These are phyloP conservation scores for Eutrema japonicum DNA, from an alignment of 345 rosid genomes.

Conservation along the genomic window DNA sequence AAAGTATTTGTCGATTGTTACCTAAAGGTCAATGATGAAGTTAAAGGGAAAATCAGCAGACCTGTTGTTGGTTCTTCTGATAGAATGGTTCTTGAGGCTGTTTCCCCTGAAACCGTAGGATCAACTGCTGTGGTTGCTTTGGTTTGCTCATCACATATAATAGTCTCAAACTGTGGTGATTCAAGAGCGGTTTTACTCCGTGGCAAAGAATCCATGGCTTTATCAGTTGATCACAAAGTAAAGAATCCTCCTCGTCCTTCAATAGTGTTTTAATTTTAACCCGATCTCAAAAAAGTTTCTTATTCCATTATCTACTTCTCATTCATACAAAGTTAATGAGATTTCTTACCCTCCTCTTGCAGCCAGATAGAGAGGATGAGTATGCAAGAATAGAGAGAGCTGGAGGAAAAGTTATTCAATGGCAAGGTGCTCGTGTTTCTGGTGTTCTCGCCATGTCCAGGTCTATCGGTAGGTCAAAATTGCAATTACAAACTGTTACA, in stretches of 20 bases:
- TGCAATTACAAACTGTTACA: constrained; percentile 15
- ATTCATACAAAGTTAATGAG: constrained; percentile 14
- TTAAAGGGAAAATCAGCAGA: constrained; percentile 63
- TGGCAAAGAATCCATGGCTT: constrained; percentile 77
- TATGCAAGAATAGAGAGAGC: constrained; percentile 86
- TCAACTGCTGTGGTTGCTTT: constrained; percentile 95
- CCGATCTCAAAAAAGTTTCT: constrained; percentile 15
- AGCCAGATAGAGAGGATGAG: constrained; percentile 90
- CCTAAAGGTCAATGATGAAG: constrained; percentile 76
- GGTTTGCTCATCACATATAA: constrained; percentile 86
- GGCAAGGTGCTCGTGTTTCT: constrained; percentile 92
- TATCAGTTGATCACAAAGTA: constrained; percentile 93
- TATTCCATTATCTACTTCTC: neutral
- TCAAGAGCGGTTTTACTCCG: constrained; percentile 90
- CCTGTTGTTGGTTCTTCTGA: constrained; percentile 47
- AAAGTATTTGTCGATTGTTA: constrained; percentile 72
- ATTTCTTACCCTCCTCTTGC: constrained; percentile 24
- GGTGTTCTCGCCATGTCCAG: constrained; percentile 99
- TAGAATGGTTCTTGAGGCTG: constrained; percentile 50
- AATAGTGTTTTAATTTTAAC: neutral
- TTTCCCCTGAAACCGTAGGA: constrained; percentile 91
- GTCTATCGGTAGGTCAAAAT: constrained; percentile 70
- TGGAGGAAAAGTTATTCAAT: constrained; percentile 92
- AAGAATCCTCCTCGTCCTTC: constrained; percentile 29
- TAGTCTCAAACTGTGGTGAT: constrained; percentile 93